Evolutionary conservation across 2,329 filamentous ascomycete genomes (phyloP), one percentile per base, ranked within the genome.

Genomic region (Colletotrichum sansevieriae): DNA sequence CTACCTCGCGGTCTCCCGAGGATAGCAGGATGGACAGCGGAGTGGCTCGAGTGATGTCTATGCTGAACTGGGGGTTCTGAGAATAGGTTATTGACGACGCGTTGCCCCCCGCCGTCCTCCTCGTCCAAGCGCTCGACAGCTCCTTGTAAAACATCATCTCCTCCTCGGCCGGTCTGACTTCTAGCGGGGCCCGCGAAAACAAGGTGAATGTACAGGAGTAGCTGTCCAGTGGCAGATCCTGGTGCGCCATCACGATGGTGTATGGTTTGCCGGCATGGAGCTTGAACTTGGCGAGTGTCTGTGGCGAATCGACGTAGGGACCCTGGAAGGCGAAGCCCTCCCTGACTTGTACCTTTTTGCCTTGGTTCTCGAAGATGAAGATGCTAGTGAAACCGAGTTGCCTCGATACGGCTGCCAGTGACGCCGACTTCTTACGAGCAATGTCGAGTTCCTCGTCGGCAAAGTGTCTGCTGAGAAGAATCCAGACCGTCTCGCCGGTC

Each of bases 271-370:
- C 77, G 4, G 82, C 80, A 37, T 73, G 72, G 5, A 77, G 73
- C 11, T 77, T 72, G 3, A 97, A 86, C 66, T 92, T 90, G 51
- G 97, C 88, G 8, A 99, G 87, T 0, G 93, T 97, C 78, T 98
- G 97, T 1, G 94, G 94, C 2, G 95, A 97, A 79, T 98, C 95
- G 39, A 98, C 94, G 71, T 93, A 97, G n/a, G 93, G 92, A 0
- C 92, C 92, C 41, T 91, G 89, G 73, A 93, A 89, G 0, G 92
- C 78, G 25, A 90, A 87, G 7, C 89, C 88, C 64, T 95, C 92
- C 61, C 89, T 90, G 13, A 96, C 83, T 72, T 93, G 90, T 0
- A 98, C 90, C 56, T 90, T 87, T 41, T 89, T 84, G 2, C 95
- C 95, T 44, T 85, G 77, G 35, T 88, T 88, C 18, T 91, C 85